phyloP scores from a whole-genome alignment of 257 asterid genomes.

The Penstemon eatonii region DNA sequence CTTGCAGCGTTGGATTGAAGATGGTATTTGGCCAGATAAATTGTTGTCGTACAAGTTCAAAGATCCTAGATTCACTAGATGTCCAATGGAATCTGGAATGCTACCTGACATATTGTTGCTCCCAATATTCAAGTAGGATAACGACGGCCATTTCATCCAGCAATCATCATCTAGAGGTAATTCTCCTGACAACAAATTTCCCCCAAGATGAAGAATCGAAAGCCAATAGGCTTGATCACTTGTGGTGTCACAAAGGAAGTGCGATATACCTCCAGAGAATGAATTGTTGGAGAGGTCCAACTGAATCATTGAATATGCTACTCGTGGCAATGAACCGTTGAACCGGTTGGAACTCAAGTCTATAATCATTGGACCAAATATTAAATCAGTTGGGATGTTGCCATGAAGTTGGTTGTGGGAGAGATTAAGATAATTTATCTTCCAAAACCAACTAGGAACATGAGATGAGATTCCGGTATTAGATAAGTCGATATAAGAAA shows the following conservation, averaged over 20 bases:
- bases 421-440: background rate
- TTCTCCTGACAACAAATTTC: conserved; percentile 29
- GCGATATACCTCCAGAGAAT: conserved; percentile 20
- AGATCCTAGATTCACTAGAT: conserved; percentile 23
- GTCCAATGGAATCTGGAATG: conserved; percentile 33
- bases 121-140: conserved; percentile 19
- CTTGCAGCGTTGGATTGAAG: conserved; percentile 26
- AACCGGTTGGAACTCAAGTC: conserved; percentile 34
- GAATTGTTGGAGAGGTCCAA: conserved; percentile 38
- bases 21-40: conserved; percentile 31
- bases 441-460: conserved; percentile 34
- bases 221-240: background rate
- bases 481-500: background rate
- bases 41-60: conserved; percentile 28
- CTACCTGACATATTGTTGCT: conserved; percentile 34
- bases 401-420: conserved; percentile 26
- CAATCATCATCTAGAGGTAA: conserved; percentile 30
- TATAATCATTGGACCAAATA: background rate
- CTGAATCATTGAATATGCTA: background rate
- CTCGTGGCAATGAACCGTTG: conserved; percentile 31
- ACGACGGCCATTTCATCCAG: conserved; percentile 23
- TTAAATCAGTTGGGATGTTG: conserved; percentile 2
- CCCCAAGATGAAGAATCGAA: conserved; percentile 27
- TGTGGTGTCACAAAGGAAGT: conserved; percentile 22
- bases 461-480: conserved; percentile 19